Evolutionary conservation across 805 yeast genomes (phyloP), one percentile per base, ranked within the genome.

Genomic region (Clavispora phyllophila): DNA sequence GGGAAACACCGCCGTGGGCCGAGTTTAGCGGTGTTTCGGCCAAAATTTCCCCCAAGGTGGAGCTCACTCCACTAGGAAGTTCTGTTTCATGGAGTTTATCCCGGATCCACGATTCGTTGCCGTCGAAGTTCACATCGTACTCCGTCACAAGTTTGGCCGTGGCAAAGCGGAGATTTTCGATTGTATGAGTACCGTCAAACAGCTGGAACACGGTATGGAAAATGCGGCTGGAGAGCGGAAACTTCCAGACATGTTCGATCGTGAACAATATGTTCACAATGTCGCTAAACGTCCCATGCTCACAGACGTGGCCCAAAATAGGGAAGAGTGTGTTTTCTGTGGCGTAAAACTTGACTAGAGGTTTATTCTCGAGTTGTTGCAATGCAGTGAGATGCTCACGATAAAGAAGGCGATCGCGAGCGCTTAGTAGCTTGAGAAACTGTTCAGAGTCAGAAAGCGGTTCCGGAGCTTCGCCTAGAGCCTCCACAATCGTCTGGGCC

Each of bases 151-250:
- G 44, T 26, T 45, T 45, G 12, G 42, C 40, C 10, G 47, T 41
- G 34, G 42, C 40, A n/a, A 39, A 35, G 10, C 36, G 47, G 13
- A 52, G 46, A 15, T 50, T 43, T 12, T 36, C 40, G 13, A 17
- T 25, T 10, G 24, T 23, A 37, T 8, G 37, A 13, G 24, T 28
- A 29, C 13, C 18, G 12, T 10, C 26, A 24, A 60, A 53, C 29
- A 46, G 40, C n/a, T 39, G 40, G 40, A 59, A 57, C 5, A 65
- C 38, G 10, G 36, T 38, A 20, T 49, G 49, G 43, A 60, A 66
- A n/a, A 56, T 48, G 25, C 60, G 54, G 9, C 65, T 61, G n/a
- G 68, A 60, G 9, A 61, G 41, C 1, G 72, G 72, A 9, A 66
- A 39, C n/a, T 47, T 46, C 36, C 50, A 55, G n/a, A 43, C 37